Evolutionary conservation across 2,329 filamentous ascomycete species (phyloP).

Genomic region (Calonectria pseudoreteaudii): DNA sequence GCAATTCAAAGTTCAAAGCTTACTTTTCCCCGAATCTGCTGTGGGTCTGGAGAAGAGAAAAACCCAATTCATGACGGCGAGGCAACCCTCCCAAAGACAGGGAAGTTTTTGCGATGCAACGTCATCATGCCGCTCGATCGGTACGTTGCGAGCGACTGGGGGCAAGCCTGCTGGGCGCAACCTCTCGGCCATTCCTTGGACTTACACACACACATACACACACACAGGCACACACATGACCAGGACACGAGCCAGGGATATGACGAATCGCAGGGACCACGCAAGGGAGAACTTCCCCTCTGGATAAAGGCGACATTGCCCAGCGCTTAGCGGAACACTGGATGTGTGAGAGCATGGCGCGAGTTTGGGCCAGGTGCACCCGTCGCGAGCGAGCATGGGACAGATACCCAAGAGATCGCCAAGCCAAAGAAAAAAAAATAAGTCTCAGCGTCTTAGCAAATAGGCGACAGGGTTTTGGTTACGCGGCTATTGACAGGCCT

Average conservation of each 20-base stretch:
- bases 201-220: not conserved
- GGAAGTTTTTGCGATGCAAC: slow-evolving; percentile 10
- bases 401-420: not conserved
- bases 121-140: not conserved
- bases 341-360: not conserved
- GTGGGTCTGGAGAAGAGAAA: not conserved
- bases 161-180: not conserved
- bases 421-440: not conserved
- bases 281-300: not conserved
- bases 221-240: not conserved
- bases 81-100: not conserved
- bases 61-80: not conserved
- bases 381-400: not conserved
- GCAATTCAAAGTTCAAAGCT: not conserved
- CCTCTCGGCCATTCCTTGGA: not conserved
- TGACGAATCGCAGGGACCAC: not conserved
- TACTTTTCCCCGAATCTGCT: not conserved
- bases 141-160: not conserved
- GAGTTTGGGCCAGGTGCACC: not conserved
- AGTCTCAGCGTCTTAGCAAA: not conserved
- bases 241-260: not conserved
- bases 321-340: not conserved
- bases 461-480: not conserved
- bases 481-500: not conserved
- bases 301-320: not conserved